These are phyloP conservation scores for Auriscalpium orientale DNA, from an alignment of 768 basidiomycete genomes.

Conservation along the genomic window DNA sequence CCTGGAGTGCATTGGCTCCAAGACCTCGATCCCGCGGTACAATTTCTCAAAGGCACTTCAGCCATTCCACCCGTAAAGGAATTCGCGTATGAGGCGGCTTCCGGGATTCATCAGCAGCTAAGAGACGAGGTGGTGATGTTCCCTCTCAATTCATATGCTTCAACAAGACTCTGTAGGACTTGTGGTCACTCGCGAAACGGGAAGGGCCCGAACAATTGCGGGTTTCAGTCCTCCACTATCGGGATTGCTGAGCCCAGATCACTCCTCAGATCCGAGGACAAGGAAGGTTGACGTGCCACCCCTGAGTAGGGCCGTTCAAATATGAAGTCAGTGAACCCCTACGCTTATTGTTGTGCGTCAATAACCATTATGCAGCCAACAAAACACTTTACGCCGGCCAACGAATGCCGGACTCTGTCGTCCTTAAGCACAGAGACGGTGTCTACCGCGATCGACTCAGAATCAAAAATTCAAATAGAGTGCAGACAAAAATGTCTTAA, in stretches of 20 bases:
- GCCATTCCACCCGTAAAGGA: conserved; percentile 68
- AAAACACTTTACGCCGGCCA: conserved; percentile 77
- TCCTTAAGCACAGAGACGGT: conserved; percentile 58
- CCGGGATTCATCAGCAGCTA: conserved; percentile 68
- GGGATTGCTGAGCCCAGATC: conserved; percentile 74
- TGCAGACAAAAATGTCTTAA: conserved; percentile 58
- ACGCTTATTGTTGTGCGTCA: not conserved
- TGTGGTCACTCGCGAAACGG: conserved; percentile 50
- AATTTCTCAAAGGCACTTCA: conserved; percentile 75
- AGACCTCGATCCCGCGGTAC: conserved; percentile 79
- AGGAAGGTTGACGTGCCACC: conserved; percentile 51
- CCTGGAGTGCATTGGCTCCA: conserved; percentile 85
- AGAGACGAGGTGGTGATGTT: conserved; percentile 49
- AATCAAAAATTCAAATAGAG: conserved; percentile 33
- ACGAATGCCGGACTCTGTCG: conserved; percentile 64
- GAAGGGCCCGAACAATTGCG: conserved; percentile 55
- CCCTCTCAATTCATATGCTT: not conserved
- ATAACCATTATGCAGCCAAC: conserved; percentile 32
- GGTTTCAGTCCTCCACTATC: conserved; percentile 89
- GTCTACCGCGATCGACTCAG: conserved; percentile 61
- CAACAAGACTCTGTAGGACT: conserved; percentile 38
- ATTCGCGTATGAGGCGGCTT: conserved; percentile 79
- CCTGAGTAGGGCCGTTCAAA: conserved; percentile 54
- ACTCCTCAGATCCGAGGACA: conserved; percentile 74
- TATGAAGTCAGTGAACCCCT: conserved; percentile 39